phyloP scores from a whole-genome alignment of 2,329 filamentous ascomycete species.

The Cadophora luteo-olivacea region DNA sequence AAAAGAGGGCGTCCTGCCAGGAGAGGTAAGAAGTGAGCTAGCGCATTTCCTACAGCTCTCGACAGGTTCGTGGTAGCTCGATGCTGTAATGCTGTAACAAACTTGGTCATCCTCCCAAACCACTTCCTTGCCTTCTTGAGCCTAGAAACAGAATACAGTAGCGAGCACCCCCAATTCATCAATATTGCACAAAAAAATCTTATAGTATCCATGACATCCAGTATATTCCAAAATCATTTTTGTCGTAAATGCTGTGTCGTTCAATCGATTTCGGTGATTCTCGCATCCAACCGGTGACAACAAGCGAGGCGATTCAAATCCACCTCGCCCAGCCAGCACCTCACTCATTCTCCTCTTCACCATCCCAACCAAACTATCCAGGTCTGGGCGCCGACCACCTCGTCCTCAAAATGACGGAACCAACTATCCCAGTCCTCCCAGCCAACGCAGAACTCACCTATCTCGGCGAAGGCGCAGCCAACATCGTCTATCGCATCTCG shows the following conservation, averaged over 20 bases:
- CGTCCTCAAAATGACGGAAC: neutral
- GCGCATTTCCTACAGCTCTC: neutral
- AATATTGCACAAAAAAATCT: no score
- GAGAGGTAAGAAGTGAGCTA: neutral
- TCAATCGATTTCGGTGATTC: no score
- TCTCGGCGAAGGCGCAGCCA: conserved; percentile 75
- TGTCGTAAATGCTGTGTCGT: no score
- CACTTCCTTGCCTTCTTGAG: no score
- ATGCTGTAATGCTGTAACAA: no score
- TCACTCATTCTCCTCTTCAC: neutral
- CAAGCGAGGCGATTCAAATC: neutral
- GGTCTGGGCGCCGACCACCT: neutral
- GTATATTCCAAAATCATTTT: no score
- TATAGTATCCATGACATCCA: no score
- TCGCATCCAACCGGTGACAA: neutral
- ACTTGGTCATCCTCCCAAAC: no score
- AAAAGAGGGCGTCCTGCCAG: neutral
- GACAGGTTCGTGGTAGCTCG: neutral
- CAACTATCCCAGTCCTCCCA: conserved; percentile 19
- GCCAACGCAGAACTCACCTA: conserved; percentile 44
- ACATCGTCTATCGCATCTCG: conserved; percentile 72
- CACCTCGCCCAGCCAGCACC: neutral
- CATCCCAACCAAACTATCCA: neutral
- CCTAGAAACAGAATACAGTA: neutral
- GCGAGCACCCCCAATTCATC: neutral